Percentiles rank a stretch among this genome's conserved stretches.
Evolutionary conservation across 164 flowering plant species (phyloP).

Genomic region (Piper betle): DNA sequence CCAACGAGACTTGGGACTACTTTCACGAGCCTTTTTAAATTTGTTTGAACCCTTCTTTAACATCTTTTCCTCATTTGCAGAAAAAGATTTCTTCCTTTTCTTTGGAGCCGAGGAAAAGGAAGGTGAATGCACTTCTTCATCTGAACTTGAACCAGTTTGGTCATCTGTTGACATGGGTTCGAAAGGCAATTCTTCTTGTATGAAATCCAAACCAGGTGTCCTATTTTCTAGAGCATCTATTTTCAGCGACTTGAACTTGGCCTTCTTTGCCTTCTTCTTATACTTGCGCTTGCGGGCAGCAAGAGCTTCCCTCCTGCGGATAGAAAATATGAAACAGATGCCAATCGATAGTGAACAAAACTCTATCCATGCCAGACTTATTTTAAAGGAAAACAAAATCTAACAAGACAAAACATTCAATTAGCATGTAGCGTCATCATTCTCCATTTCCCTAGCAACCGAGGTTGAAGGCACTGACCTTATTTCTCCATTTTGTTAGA

Average conservation of each 20-base stretch:
- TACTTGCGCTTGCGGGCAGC: conserved; percentile 43
- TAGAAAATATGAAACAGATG: conserved; percentile 2
- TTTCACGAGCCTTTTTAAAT: conserved; percentile 32
- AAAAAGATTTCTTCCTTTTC: conserved; percentile 47
- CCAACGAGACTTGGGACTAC: conserved; percentile 3
- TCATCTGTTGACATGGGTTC: conserved; percentile 52
- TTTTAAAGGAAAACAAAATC: no score
- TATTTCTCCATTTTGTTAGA: no score
- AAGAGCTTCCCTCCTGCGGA: conserved; percentile 37
- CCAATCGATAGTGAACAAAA: neutral
- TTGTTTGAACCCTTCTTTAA: conserved; percentile 55
- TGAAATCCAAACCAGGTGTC: conserved; percentile 31
- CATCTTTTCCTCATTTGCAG: conserved; percentile 21
- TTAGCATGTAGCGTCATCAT: no score
- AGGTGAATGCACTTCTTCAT: conserved; percentile 17
- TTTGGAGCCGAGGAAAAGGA: conserved; percentile 13
- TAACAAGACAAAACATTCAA: neutral
- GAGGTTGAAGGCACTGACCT: no score
- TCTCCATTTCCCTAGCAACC: no score
- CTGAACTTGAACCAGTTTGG: conserved; percentile 19
- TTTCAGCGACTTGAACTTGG: conserved; percentile 91
- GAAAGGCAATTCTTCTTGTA: conserved; percentile 25
- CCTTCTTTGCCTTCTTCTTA: conserved; percentile 79
- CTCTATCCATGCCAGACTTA: neutral
- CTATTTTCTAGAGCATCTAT: conserved; percentile 42